Base-by-base conservation (phyloP, 441 rosid species). In the Erodium moschatum region DNA sequence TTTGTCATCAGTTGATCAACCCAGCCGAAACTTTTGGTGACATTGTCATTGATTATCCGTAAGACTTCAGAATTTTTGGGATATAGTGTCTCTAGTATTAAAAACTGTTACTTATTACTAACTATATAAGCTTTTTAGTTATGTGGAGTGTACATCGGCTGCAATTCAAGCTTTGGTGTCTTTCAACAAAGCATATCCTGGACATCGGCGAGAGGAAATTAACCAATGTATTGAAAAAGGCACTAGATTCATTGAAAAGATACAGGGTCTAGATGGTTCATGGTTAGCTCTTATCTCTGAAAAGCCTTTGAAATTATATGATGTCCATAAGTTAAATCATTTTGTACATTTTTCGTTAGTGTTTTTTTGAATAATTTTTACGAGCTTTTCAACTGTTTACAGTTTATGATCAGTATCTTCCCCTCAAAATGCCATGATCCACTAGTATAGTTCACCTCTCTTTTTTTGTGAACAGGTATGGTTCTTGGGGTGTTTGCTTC, bases 1-100 rank as follows among this genome's bases (percentile, higher is more conserved):
- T 33, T 27, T 65, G 40, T 18, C 27, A 10, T 68, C 75, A 75
- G 78, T 33, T 70, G 19, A 67, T 75, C 21, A 75, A 75, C 46
- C 78, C 78, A 20, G 74, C 72, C 5, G 78, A 75, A 71, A 70
- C 72, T 13, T 71, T 75, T 75, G 78, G 72, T 4, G 74, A 75
- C 71, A 71, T 75, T 18, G 74, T 75, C 18, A 70, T 75, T 71
- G 78, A 75, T 67, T 71, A 75, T 35, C 72, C 74, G 75, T 75
- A 71, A 75, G 78, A 38, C 29, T 4, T 16, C 67, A 65, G 35
- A 44, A 15, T 16, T 16, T 29, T 29, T 5, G 16, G 29, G 2
- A 15, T 48, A 38, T 38, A 38, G 9, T 5, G 42, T 9, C 9
- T 3, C 8, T 24, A 2, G 27, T 3, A 33, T 16, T 15, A 6